These are phyloP conservation scores for Coprinopsis marcescibilis DNA, from an alignment of 768 basidiomycete genomes.

Conservation along the genomic window DNA sequence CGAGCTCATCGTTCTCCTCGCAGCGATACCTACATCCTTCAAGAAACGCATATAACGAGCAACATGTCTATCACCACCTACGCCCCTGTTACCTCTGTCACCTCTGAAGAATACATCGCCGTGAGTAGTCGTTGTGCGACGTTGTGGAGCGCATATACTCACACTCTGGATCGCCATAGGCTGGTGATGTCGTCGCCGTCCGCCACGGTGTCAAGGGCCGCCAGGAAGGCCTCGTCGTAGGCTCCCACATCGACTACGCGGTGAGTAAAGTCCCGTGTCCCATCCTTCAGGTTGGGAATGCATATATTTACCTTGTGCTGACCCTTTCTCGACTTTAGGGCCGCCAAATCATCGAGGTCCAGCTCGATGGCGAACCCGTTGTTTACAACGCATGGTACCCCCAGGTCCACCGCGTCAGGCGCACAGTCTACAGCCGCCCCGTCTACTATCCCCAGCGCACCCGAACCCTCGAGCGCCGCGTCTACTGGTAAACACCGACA, in stretches of 20 bases:
- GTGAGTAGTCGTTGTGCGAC: background rate
- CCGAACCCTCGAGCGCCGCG: slow-evolving; percentile 67
- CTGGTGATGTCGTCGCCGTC: slow-evolving; percentile 79
- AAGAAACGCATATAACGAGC: background rate
- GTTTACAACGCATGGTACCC: slow-evolving; percentile 75
- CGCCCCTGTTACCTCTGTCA: background rate
- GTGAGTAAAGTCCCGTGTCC: no score
- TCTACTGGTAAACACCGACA: slow-evolving; percentile 69
- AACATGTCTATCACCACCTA: background rate
- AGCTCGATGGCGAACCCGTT: slow-evolving; percentile 54
- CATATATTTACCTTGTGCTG: no score
- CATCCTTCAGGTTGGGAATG: no score
- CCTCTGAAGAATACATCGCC: slow-evolving; percentile 4
- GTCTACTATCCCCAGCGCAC: slow-evolving; percentile 26
- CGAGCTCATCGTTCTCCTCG: no score
- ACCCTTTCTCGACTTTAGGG: slow-evolving; percentile 37
- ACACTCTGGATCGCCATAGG: slow-evolving; percentile 31
- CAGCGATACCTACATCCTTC: background rate
- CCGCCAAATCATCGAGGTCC: slow-evolving; percentile 77
- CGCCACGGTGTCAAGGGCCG: slow-evolving; percentile 56
- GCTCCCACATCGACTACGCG: slow-evolving; percentile 62
- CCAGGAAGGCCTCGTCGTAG: slow-evolving; percentile 76
- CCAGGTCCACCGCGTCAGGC: slow-evolving; percentile 70
- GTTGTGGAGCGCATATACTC: background rate
- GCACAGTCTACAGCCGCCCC: slow-evolving; percentile 58